These are phyloP conservation scores for Tylopilus balloui DNA, from an alignment of 768 basidiomycete genomes.

Conservation along the genomic window DNA sequence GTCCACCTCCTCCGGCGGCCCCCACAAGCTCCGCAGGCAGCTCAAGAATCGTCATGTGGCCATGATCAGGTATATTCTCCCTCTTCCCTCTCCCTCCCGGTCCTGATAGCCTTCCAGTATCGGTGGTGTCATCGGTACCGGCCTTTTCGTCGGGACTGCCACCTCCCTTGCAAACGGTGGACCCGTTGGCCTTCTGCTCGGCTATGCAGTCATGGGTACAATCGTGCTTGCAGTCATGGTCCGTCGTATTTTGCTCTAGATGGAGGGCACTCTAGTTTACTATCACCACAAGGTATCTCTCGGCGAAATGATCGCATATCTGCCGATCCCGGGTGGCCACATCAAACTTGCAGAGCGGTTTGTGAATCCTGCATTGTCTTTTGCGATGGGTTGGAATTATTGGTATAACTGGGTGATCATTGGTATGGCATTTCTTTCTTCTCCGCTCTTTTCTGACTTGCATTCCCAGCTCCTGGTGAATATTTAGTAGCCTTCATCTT, in stretches of 20 bases:
- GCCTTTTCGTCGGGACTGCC: conserved; percentile 68
- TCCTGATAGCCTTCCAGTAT: conserved; percentile 39
- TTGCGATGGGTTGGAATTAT: conserved; percentile 52
- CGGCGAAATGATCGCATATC: conserved; percentile 58
- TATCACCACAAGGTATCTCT: conserved; percentile 48
- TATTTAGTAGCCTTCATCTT: not conserved
- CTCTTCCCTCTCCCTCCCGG: not conserved
- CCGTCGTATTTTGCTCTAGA: conserved; percentile 5
- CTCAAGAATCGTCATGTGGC: conserved; percentile 76
- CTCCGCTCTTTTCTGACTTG: not conserved
- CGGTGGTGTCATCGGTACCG: conserved; percentile 54
- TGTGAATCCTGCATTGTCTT: conserved; percentile 68
- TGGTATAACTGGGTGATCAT: conserved; percentile 38
- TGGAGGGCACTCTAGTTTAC: not conserved
- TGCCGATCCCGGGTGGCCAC: conserved; percentile 77
- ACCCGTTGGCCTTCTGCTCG: conserved; percentile 70
- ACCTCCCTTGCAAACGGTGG: conserved; percentile 51
- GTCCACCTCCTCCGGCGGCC: not conserved
- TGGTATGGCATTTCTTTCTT: conserved; percentile 5
- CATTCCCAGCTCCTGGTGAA: conserved; percentile 23
- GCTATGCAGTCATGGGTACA: conserved; percentile 60
- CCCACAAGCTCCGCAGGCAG: conserved; percentile 46
- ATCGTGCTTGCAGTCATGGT: conserved; percentile 75
- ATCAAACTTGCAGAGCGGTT: conserved; percentile 81
- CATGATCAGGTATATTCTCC: conserved; percentile 60